Evolutionary conservation across 2,329 filamentous ascomycete genomes (phyloP).

Genomic region (Didymella exigua): DNA sequence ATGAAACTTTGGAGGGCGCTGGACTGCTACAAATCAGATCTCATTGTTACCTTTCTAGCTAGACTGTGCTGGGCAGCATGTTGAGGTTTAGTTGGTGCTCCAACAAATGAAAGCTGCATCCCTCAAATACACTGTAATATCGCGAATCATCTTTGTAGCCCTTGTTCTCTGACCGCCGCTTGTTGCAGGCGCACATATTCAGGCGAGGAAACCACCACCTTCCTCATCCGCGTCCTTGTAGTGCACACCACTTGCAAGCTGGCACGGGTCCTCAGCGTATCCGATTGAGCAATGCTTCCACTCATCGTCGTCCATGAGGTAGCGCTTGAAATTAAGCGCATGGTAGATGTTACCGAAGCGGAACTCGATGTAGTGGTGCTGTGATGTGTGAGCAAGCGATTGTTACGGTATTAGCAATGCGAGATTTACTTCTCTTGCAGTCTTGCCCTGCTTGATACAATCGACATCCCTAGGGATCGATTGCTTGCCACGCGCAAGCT

Average conservation of each 20-base stretch:
- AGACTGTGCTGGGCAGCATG: neutral
- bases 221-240: conserved; percentile 27
- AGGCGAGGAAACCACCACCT: neutral
- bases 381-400: conserved; percentile 11
- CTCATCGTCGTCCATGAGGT: conserved; percentile 49
- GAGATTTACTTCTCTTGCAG: conserved; percentile 49
- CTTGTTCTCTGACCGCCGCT: neutral
- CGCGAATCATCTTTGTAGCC: neutral
- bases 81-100: neutral
- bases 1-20: too few relatives aligned
- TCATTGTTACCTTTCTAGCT: neutral
- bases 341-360: conserved; percentile 56
- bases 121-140: neutral
- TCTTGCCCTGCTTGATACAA: conserved; percentile 51
- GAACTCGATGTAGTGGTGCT: conserved; percentile 55
- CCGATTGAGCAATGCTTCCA: conserved; percentile 55
- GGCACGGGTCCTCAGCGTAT: conserved; percentile 53
- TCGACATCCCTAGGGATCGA: conserved; percentile 51
- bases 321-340: conserved; percentile 53
- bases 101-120: neutral
- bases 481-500: conserved; percentile 46
- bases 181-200: neutral
- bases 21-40: too few relatives aligned
- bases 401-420: neutral
- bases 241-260: conserved; percentile 35